Evolutionary conservation across 768 basidiomycete species (phyloP).

Genomic region (Mrakia gelida): DNA sequence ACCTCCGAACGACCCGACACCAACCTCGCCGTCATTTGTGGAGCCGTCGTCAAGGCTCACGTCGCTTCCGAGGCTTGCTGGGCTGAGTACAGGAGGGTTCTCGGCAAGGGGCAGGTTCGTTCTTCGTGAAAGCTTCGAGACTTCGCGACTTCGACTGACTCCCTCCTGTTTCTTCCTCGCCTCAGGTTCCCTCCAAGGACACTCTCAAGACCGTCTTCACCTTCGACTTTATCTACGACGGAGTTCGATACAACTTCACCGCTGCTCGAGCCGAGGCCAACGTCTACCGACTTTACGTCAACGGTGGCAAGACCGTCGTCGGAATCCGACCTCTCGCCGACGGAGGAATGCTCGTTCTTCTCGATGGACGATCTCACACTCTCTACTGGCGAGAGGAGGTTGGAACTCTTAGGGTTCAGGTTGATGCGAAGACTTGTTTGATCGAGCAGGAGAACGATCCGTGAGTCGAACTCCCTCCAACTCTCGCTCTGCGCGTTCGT

Average conservation of each 20-base stretch:
- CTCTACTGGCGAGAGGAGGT: slow-evolving; percentile 99
- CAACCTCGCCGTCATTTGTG: slow-evolving; percentile 89
- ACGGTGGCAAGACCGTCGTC: slow-evolving; percentile 87
- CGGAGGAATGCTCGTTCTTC: slow-evolving; percentile 83
- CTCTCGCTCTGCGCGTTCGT: not conserved
- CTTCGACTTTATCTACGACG: slow-evolving; percentile 96
- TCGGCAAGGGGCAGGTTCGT: slow-evolving; percentile 86
- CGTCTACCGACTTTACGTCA: slow-evolving; percentile 90
- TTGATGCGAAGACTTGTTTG: slow-evolving; percentile 95
- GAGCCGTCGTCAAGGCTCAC: slow-evolving; percentile 91
- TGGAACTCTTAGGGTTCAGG: slow-evolving; percentile 73
- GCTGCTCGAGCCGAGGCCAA: slow-evolving; percentile 83
- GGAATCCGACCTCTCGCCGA: slow-evolving; percentile 90
- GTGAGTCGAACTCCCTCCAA: not conserved
- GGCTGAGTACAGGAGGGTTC: slow-evolving; percentile 85
- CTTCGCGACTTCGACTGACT: not conserved
- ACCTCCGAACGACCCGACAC: slow-evolving; percentile 94
- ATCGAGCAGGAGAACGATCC: slow-evolving; percentile 99
- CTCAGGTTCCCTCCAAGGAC: slow-evolving; percentile 90
- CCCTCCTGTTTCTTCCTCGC: not conserved
- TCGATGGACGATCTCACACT: slow-evolving; percentile 93
- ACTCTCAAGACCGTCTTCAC: slow-evolving; percentile 94
- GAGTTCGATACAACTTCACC: slow-evolving; percentile 90
- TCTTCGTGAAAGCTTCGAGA: slow-evolving; percentile 42
- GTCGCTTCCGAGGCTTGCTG: slow-evolving; percentile 84